phyloP scores from a whole-genome alignment of 345 rosid genomes.

The Linum trigynum region DNA sequence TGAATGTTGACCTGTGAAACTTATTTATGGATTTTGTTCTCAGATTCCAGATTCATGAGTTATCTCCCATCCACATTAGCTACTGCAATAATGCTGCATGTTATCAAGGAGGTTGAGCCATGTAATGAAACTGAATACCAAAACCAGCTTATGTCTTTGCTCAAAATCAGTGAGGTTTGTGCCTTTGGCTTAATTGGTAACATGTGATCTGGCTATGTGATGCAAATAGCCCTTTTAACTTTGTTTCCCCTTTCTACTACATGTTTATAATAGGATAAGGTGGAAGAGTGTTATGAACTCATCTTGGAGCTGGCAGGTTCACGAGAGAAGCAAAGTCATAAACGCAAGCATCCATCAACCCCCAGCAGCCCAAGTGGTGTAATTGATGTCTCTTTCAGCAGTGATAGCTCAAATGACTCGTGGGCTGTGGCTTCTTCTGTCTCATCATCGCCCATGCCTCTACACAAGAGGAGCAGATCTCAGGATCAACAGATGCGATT shows the following conservation, averaged over 20 bases:
- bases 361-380: slow-evolving; percentile 54
- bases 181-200: slow-evolving; percentile 4
- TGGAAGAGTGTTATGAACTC: slow-evolving; percentile 52
- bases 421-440: slow-evolving; percentile 37
- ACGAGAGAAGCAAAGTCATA: slow-evolving; percentile 26
- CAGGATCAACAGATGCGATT: slow-evolving; percentile 61
- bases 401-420: slow-evolving; percentile 53
- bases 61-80: slow-evolving; percentile 67
- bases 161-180: slow-evolving; percentile 57
- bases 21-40: slow-evolving; percentile 20
- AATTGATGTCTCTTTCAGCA: slow-evolving; percentile 47
- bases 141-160: slow-evolving; percentile 47
- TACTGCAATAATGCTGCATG: slow-evolving; percentile 60
- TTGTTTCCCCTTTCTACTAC: slow-evolving; percentile 1
- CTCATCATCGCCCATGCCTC: slow-evolving; percentile 37
- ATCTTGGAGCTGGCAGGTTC: slow-evolving; percentile 36
- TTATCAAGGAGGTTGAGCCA: slow-evolving; percentile 50
- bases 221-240: not conserved
- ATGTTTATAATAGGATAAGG: slow-evolving; percentile 38
- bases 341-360: slow-evolving; percentile 32
- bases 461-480: slow-evolving; percentile 51
- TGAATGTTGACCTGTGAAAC: slow-evolving; percentile 7
- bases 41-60: slow-evolving; percentile 61
- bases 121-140: slow-evolving; percentile 40
- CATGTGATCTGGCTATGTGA: not conserved